Base-by-base conservation (phyloP, 306 rosid species). In the Cucurbita ficifolia region DNA sequence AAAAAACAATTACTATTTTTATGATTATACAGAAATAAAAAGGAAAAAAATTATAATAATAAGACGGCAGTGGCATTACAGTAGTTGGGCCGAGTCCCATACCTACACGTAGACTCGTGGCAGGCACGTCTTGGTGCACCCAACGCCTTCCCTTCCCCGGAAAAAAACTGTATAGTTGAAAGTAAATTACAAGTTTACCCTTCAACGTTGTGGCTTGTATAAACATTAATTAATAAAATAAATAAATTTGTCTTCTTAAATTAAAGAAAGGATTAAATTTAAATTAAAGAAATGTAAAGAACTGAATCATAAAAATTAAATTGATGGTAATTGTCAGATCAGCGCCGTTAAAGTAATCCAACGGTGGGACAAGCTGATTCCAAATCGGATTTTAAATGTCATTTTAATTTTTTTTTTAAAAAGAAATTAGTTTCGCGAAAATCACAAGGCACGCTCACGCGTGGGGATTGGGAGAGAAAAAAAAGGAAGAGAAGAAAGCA, bases 121-220 rank as follows among this genome's bases (percentile, higher is more conserved):
- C 72, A 67, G 53, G 19, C 72, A 67, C 72, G 72, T 67, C 54
- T 67, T 67, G 51, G 51, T 63, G 50, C 70, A 67, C 36, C 38
- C 53, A 21, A 45, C 53, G 45, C 54, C 11, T 45, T 12, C 13
- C 19, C 64, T 5, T 7, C 4, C 42, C 8, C 48, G 2, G 12
- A 3, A 12, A 11, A 46, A 46, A 8, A 1, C 9, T 43, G 12
- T 10, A 8, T 43, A 43, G 8, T 9, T 43, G 8, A 7, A 45
- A 4, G 10, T 3, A 45, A 10, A 45, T 45, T 45, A 45, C 4
- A 45, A 10, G 10, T 45, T 45, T 45, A 10, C 12, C 14, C 2
- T 10, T 45, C 49, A 45, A 2, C 14, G 3, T 10, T 40, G 1
- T 29, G 33, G 33, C 8, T 6, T 1, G 1, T 29, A 29, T 29